phyloP scores from a whole-genome alignment of 148 eudicot genomes.

The Fagopyrum esculentum region DNA sequence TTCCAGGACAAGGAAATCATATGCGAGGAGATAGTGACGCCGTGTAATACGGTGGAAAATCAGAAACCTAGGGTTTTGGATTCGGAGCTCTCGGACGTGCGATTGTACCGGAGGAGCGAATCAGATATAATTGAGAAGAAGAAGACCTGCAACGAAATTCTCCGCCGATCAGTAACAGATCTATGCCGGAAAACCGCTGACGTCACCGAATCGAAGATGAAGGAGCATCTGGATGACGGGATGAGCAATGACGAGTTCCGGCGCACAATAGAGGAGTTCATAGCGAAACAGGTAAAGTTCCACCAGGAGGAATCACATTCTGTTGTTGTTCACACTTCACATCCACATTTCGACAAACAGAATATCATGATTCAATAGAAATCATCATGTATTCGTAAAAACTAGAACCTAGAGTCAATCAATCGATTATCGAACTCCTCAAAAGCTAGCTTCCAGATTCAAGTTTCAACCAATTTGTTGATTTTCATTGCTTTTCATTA shows the following conservation, averaged over 20 bases:
- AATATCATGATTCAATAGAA: not conserved
- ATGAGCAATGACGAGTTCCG: slow-evolving; percentile 75
- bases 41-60: not conserved
- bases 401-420: not conserved
- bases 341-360: slow-evolving; percentile 20
- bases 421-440: not conserved
- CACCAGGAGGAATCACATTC: slow-evolving; percentile 56
- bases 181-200: slow-evolving; percentile 19
- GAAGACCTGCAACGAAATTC: slow-evolving; percentile 17
- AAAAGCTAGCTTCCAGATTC: not conserved
- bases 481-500: not conserved
- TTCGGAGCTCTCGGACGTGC: not conserved
- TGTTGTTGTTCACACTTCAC: slow-evolving; percentile 36
- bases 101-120: slow-evolving; percentile 27
- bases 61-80: not conserved
- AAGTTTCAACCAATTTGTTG: not conserved
- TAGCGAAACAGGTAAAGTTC: slow-evolving; percentile 74
- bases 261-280: slow-evolving; percentile 64
- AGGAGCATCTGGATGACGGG: slow-evolving; percentile 27
- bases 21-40: slow-evolving; percentile 28
- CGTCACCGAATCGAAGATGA: slow-evolving; percentile 21
- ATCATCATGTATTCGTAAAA: not conserved
- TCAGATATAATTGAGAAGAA: slow-evolving; percentile 31
- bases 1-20: slow-evolving; percentile 63
- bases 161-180: slow-evolving; percentile 60